Conservation (phyloP, 2,329 filamentous ascomycete species). For the Nemania sp. region DNA sequence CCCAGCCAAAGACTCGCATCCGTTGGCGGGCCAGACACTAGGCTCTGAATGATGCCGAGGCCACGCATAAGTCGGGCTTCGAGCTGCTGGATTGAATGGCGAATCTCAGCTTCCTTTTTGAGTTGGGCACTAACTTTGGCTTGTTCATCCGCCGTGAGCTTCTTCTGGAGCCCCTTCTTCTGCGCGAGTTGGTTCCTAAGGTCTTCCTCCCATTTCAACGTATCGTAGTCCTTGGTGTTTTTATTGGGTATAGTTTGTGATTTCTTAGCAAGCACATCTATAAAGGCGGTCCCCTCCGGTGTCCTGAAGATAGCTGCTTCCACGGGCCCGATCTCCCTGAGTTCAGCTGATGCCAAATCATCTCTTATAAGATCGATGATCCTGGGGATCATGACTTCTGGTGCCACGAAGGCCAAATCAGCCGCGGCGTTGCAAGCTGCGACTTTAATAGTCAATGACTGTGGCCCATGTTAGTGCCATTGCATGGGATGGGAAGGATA, state of each 20-base stretch:
- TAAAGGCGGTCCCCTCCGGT: constrained; percentile 85
- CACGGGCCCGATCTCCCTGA: constrained; percentile 81
- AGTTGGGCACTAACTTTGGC: constrained; percentile 92
- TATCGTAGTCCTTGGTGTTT: constrained; percentile 94
- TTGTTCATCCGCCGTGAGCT: constrained; percentile 88
- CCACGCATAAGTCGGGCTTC: constrained; percentile 82
- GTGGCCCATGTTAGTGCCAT: constrained; percentile 35
- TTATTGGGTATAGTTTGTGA: constrained; percentile 79
- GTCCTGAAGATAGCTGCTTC: constrained; percentile 95
- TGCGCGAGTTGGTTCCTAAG: constrained; percentile 86
- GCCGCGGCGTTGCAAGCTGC: constrained; percentile 88
- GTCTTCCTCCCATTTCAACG: constrained; percentile 96
- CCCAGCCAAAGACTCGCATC: constrained; percentile 91
- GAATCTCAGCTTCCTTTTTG: constrained; percentile 84
- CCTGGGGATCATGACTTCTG: constrained; percentile 80
- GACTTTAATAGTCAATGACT: constrained; percentile 63
- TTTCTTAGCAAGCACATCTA: constrained; percentile 92
- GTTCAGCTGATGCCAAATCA: constrained; percentile 78
- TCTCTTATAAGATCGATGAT: constrained; percentile 79
- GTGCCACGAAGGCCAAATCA: constrained; percentile 93
- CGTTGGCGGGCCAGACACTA: constrained; percentile 89
- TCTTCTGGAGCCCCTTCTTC: constrained; percentile 92
- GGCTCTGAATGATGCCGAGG: constrained; percentile 84
- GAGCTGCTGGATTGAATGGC: constrained; percentile 75
- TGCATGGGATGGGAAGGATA: neutral